Evolutionary conservation across 1,284 basidiomycete genomes (phyloP).

Genomic region (Malassezia sp.): DNA sequence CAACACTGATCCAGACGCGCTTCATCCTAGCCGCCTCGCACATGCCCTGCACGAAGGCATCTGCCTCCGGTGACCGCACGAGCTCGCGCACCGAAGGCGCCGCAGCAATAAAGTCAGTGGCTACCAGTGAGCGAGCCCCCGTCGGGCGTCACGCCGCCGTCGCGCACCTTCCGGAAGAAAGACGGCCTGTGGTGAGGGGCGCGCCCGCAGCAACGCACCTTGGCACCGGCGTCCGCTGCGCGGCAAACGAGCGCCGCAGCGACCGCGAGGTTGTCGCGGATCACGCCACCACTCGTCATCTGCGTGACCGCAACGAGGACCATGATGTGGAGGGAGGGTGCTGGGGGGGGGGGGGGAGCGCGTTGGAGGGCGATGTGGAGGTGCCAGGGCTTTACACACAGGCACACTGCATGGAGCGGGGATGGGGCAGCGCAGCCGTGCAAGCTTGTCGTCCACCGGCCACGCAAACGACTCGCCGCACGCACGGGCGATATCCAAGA

Average conservation of each 20-base stretch:
- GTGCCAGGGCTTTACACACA: too few species aligned
- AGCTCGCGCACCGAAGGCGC: conserved; percentile 35
- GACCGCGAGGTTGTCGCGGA: conserved; percentile 31
- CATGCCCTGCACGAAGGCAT: conserved; percentile 45
- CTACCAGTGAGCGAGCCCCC: too few species aligned
- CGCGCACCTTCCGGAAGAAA: conserved; percentile 16
- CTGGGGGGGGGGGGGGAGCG: neutral
- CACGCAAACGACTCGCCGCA: too few species aligned
- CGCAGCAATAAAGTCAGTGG: conserved; percentile 51
- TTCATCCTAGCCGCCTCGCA: conserved; percentile 46
- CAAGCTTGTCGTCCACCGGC: too few species aligned
- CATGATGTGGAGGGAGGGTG: conserved; percentile 10
- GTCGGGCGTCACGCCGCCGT: neutral
- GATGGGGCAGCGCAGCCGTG: too few species aligned
- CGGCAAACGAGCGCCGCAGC: conserved; percentile 39
- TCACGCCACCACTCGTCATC: conserved; percentile 28
- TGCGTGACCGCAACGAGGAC: conserved; percentile 40
- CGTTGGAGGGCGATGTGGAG: neutral
- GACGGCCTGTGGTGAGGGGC: conserved; percentile 2
- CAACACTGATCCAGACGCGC: conserved; percentile 48
- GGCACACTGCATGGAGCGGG: too few species aligned
- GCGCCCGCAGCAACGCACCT: conserved; percentile 1
- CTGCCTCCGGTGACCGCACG: conserved; percentile 29
- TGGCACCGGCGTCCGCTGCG: conserved; percentile 39
- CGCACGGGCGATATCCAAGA: too few species aligned